Percentiles rank a stretch among this genome's conserved stretches.
These are phyloP conservation scores for Microthyrium microscopicum DNA, from an alignment of 2,329 filamentous ascomycete genomes.

Conservation along the genomic window DNA sequence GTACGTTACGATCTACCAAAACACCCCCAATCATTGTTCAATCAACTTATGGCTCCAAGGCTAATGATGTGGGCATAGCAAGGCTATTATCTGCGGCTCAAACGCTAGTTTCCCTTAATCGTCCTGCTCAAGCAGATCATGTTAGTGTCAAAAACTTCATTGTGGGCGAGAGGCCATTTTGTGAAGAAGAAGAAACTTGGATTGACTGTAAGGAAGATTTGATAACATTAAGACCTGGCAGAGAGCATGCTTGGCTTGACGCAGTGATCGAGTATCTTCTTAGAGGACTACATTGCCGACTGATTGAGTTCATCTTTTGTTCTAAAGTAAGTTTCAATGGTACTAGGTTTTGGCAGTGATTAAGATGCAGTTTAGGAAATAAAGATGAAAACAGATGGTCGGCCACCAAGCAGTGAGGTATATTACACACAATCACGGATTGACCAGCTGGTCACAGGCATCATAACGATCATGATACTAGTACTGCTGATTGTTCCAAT, in stretches of 20 bases:
- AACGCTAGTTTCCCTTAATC: constrained; percentile 11
- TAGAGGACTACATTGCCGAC: constrained; percentile 9
- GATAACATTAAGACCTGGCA: constrained; percentile 20
- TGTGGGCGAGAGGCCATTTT: constrained; percentile 12
- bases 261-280: constrained; percentile 15
- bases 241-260: constrained; percentile 26
- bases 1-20: constrained; percentile 5
- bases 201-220: constrained; percentile 24
- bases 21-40: neutral
- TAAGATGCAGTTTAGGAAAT: too few relatives aligned
- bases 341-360: too few relatives aligned
- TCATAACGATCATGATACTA: constrained; percentile 14
- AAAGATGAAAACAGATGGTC: constrained; percentile 9
- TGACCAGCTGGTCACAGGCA: constrained; percentile 10
- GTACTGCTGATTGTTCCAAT: constrained; percentile 15
- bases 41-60: neutral
- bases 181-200: constrained; percentile 15
- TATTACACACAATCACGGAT: constrained; percentile 14
- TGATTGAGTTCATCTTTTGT: constrained; percentile 9
- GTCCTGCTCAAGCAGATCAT: constrained; percentile 18
- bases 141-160: constrained; percentile 17
- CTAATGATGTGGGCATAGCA: constrained; percentile 6
- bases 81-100: constrained; percentile 8
- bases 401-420: constrained; percentile 7
- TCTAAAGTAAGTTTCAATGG: too few relatives aligned